phyloP scores from a whole-genome alignment of 2,329 filamentous ascomycete species.

The Cordyceps javanica region DNA sequence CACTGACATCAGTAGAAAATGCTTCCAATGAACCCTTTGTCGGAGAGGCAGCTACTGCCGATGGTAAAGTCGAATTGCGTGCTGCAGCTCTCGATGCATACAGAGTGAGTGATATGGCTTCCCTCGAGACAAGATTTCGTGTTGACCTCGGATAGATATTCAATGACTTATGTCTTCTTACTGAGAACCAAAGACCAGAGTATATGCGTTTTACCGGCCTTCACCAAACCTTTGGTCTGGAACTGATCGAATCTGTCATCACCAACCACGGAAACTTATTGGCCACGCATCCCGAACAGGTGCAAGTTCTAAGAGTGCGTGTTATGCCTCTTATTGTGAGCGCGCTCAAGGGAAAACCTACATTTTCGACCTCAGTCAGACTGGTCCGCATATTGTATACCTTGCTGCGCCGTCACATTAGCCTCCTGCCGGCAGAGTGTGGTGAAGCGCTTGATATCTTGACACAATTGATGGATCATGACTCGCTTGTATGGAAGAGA shows the following conservation, averaged over 20 bases:
- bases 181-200: conserved; percentile 75
- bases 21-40: conserved; percentile 48
- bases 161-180: conserved; percentile 81
- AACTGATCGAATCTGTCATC: conserved; percentile 86
- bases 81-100: conserved; percentile 82
- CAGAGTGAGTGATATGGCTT: conserved; percentile 41
- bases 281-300: conserved; percentile 70
- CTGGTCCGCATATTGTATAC: conserved; percentile 78
- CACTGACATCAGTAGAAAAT: conserved; percentile 29
- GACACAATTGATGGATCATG: conserved; percentile 82
- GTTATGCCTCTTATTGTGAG: conserved; percentile 80
- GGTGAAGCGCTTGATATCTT: conserved; percentile 76
- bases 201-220: conserved; percentile 76
- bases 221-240: conserved; percentile 76
- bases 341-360: conserved; percentile 68
- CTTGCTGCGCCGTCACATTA: conserved; percentile 70
- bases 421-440: conserved; percentile 69
- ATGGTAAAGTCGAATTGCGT: conserved; percentile 60
- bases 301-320: conserved; percentile 66
- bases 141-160: conserved; percentile 53
- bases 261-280: conserved; percentile 82
- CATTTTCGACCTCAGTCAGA: conserved; percentile 76
- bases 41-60: conserved; percentile 61
- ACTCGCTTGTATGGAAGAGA: conserved; percentile 78
- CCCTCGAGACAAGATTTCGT: conserved; percentile 12